Percentiles rank a stretch among this genome's conserved stretches.
These are phyloP conservation scores for Adansonia grandidieri DNA, from an alignment of 441 rosid genomes.

Conservation along the genomic window DNA sequence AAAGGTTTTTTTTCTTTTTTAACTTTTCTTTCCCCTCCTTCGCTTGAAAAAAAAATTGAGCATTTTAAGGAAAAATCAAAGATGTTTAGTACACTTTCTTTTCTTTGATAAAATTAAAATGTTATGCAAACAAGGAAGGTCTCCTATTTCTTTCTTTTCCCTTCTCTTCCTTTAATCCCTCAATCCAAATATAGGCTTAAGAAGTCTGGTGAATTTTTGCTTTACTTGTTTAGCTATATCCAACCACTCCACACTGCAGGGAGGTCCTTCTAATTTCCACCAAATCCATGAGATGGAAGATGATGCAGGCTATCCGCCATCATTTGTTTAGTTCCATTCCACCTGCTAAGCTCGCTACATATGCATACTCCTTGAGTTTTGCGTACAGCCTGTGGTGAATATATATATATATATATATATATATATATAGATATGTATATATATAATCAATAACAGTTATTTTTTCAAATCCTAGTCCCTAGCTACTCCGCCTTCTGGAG, in stretches of 20 bases:
- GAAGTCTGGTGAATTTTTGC: neutral
- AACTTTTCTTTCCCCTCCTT: too few relatives aligned
- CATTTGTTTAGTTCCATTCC: conserved; percentile 74
- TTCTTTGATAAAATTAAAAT: too few relatives aligned
- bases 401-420: too few relatives aligned
- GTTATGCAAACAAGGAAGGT: too few relatives aligned
- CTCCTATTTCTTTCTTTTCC: too few relatives aligned
- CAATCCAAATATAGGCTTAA: too few relatives aligned
- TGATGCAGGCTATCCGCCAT: conserved; percentile 47
- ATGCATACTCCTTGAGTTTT: conserved; percentile 77
- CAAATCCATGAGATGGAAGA: conserved; percentile 47
- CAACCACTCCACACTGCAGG: conserved; percentile 47
- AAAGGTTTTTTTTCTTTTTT: too few relatives aligned
- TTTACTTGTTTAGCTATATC: conserved; percentile 60
- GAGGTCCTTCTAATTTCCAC: conserved; percentile 48
- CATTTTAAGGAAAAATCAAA: too few relatives aligned
- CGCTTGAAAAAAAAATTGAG: too few relatives aligned
- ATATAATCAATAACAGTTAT: conserved; percentile 69
- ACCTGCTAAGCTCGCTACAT: conserved; percentile 73
- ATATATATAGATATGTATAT: too few relatives aligned
- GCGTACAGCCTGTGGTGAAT: conserved; percentile 59
- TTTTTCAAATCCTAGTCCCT: conserved; percentile 84
- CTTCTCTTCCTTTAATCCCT: too few relatives aligned
- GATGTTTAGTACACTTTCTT: too few relatives aligned
- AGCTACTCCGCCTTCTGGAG: conserved; percentile 62